A percentile compares a stretch with the other conserved stretches of the same genome.
These are phyloP conservation scores for Hsuehochloa calcarea DNA, from an alignment of 176 grass and related monocot genomes.

Conservation along the genomic window DNA sequence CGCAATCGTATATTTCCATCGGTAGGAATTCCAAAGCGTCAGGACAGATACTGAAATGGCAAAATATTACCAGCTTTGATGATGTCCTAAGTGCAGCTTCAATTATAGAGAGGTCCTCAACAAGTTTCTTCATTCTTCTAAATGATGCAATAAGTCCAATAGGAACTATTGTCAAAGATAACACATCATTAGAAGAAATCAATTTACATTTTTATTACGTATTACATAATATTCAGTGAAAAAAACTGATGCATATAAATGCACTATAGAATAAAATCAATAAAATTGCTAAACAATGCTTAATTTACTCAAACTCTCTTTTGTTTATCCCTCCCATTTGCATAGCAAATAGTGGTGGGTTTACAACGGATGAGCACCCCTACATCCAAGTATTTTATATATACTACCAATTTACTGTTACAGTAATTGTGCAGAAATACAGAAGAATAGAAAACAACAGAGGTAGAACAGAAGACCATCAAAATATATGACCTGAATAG, in stretches of 20 bases:
- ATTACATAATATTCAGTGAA: background rate
- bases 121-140: conserved; percentile 94
- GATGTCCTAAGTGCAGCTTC: conserved; percentile 84
- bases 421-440: background rate
- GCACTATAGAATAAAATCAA: background rate
- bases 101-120: conserved; percentile 60
- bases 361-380: background rate
- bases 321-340: background rate
- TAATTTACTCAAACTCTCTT: background rate
- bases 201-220: conserved; percentile 17
- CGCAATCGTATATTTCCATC: background rate
- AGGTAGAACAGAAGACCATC: background rate
- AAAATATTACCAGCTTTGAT: conserved; percentile 66
- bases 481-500: background rate
- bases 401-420: background rate
- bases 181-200: conserved; percentile 12
- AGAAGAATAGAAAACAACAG: background rate
- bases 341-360: background rate
- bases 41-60: background rate
- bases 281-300: background rate
- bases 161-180: conserved; percentile 63
- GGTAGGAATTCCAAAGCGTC: background rate
- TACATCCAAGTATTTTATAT: background rate
- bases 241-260: background rate
- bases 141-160: conserved; percentile 76